phyloP scores from a whole-genome alignment of 805 yeast species.

The Dipodascus albidus region DNA sequence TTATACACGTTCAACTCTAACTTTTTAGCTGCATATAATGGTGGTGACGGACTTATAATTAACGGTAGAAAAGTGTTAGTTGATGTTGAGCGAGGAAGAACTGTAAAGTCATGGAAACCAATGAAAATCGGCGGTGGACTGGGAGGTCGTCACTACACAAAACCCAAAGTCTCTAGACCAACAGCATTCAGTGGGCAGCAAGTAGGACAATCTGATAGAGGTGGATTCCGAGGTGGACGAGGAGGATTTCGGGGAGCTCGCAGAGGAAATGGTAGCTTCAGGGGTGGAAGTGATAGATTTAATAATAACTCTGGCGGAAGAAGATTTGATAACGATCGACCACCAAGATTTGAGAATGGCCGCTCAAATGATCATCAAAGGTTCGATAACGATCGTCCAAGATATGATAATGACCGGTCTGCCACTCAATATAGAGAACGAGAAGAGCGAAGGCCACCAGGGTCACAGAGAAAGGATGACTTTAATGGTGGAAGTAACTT shows the following conservation, averaged over 20 bases:
- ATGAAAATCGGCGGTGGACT: conserved; percentile 71
- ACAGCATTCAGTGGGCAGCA: conserved; percentile 9
- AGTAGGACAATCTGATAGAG: conserved; percentile 5
- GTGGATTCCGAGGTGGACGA: conserved; percentile 7
- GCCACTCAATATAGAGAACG: conserved; percentile 8
- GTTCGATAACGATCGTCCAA: neutral
- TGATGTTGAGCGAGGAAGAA: conserved; percentile 30
- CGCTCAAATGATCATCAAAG: neutral
- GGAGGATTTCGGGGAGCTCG: conserved; percentile 8
- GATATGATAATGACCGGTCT: conserved; percentile 1
- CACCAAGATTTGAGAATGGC: conserved; percentile 1
- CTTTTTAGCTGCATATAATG: conserved; percentile 39
- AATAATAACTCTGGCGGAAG: conserved; percentile 1
- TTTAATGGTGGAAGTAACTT: conserved; percentile 10
- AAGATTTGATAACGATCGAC: conserved; percentile 11
- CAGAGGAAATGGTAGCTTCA: conserved; percentile 9
- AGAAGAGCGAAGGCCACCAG: conserved; percentile 12
- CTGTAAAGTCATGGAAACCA: conserved; percentile 29
- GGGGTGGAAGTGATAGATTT: conserved; percentile 6
- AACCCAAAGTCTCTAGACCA: conserved; percentile 12
- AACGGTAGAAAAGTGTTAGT: conserved; percentile 39
- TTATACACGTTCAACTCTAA: neutral
- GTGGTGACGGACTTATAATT: conserved; percentile 41
- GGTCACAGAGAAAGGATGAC: conserved; percentile 12
- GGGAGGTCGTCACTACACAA: conserved; percentile 70